Percentiles rank a stretch among this genome's conserved stretches.
These are phyloP conservation scores for Croton laevigatus DNA, from an alignment of 441 rosid genomes.

Conservation along the genomic window DNA sequence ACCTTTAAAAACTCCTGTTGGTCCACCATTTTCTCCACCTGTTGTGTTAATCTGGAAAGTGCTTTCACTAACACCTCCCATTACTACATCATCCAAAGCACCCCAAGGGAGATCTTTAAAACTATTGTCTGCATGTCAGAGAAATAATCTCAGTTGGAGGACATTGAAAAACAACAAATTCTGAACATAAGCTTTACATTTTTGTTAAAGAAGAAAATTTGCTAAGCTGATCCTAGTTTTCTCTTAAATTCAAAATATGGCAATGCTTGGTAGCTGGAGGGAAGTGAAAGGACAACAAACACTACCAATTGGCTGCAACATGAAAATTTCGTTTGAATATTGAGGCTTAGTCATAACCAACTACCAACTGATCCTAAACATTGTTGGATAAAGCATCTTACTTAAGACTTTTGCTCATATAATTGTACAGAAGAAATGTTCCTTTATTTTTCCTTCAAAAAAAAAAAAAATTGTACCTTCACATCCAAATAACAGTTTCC, in stretches of 20 bases:
- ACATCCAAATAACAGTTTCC: constrained; percentile 69
- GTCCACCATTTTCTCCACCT: constrained; percentile 71
- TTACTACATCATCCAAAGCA: constrained; percentile 90
- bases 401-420: not conserved
- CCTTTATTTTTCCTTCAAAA: not conserved
- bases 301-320: not conserved
- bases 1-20: constrained; percentile 79
- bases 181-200: not conserved
- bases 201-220: not conserved
- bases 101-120: constrained; percentile 90
- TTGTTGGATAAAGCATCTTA: not conserved
- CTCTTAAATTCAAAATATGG: not conserved
- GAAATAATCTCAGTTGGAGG: constrained; percentile 5
- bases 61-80: constrained; percentile 95
- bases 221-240: not conserved
- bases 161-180: not conserved
- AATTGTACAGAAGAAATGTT: not conserved
- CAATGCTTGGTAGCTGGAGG: not conserved
- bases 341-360: not conserved
- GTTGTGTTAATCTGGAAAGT: constrained; percentile 52
- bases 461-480: constrained; percentile 41
- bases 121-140: constrained; percentile 41
- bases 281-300: not conserved
- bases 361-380: not conserved
- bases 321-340: not conserved